Conservation (phyloP, 352 stramenopile species). For the Halophytophthora polymorphica region DNA sequence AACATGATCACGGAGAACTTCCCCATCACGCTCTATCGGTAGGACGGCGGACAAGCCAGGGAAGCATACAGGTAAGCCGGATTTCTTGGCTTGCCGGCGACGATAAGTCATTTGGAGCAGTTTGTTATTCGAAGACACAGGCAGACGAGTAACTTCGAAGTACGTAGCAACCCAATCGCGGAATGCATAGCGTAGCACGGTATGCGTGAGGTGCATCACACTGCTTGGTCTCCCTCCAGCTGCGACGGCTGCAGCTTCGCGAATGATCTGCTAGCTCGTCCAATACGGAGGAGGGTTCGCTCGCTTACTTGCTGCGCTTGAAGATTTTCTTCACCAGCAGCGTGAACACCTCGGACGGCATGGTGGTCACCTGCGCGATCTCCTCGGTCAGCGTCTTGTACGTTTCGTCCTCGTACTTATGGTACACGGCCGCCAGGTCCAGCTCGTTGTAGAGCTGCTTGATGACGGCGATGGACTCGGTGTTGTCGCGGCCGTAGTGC, state of each 20-base stretch:
- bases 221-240: too few species aligned
- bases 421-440: constrained; percentile 85
- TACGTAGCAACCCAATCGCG: too few species aligned
- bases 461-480: constrained; percentile 80
- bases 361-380: constrained; percentile 80
- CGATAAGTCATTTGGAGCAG: too few species aligned
- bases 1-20: constrained; percentile 92
- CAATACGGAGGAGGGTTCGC: too few species aligned
- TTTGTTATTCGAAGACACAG: too few species aligned
- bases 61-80: too few species aligned
- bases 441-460: constrained; percentile 95
- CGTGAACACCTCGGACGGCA: constrained; percentile 92
- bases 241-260: too few species aligned
- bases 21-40: constrained; percentile 83
- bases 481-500: constrained; percentile 90
- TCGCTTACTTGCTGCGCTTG: constrained; percentile 93
- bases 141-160: too few species aligned
- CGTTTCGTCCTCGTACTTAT: constrained; percentile 93
- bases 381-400: constrained; percentile 80
- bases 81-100: too few species aligned
- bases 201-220: too few species aligned
- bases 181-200: too few species aligned
- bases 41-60: constrained; percentile 18
- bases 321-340: constrained; percentile 96
- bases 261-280: too few species aligned